A percentile compares a stretch with the other conserved stretches of the same genome.
Conservation (phyloP, 2,329 filamentous ascomycete genomes). For the Exutisphaerella laricina region DNA sequence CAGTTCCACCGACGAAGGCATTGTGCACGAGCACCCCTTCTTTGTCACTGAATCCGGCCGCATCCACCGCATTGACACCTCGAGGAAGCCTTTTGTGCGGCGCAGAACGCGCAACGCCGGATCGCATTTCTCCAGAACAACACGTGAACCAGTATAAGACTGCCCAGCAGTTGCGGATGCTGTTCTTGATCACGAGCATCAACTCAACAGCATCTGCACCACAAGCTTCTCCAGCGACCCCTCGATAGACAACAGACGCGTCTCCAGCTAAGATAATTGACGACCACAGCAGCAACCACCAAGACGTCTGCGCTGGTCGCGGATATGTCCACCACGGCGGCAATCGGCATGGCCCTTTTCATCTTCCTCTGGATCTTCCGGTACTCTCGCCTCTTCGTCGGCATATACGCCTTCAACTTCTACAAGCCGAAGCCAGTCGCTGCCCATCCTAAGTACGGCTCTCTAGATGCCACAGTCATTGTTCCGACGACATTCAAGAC, state of each 20-base stretch:
- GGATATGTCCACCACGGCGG: background rate
- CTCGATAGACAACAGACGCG: no score
- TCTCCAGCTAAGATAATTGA: no score
- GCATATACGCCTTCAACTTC: slow-evolving; percentile 25
- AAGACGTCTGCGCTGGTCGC: no score
- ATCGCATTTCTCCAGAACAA: background rate
- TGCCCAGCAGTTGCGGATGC: background rate
- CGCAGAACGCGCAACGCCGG: slow-evolving; percentile 1
- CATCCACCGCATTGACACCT: background rate
- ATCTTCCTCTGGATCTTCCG: slow-evolving; percentile 21
- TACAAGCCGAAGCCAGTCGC: slow-evolving; percentile 27
- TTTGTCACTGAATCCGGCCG: background rate
- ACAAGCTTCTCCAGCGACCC: background rate
- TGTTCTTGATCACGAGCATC: background rate
- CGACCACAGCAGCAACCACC: background rate
- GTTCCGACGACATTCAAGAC: slow-evolving; percentile 34
- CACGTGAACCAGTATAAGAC: background rate
- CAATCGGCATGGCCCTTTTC: slow-evolving; percentile 10
- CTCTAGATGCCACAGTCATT: slow-evolving; percentile 29
- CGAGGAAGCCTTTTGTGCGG: background rate
- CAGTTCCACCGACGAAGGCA: no score
- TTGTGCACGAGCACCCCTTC: background rate
- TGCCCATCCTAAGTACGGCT: slow-evolving; percentile 23
- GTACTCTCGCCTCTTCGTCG: slow-evolving; percentile 29
- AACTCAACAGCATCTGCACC: background rate